phyloP scores from a whole-genome alignment of 2,329 filamentous ascomycete species.

The Hypoxylon sp. region DNA sequence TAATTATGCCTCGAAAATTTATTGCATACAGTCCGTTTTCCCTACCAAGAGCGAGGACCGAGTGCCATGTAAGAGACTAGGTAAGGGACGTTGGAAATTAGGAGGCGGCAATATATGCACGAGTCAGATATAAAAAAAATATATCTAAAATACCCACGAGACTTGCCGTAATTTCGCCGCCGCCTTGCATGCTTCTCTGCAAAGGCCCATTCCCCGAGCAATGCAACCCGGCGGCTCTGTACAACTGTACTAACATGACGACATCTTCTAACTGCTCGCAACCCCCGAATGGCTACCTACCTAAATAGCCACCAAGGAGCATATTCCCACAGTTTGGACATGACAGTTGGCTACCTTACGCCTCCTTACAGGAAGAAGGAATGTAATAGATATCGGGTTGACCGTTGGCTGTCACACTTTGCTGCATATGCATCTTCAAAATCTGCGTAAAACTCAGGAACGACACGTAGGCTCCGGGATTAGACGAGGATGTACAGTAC shows the following conservation, averaged over 20 bases:
- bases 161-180: slow-evolving; percentile 2
- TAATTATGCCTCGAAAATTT: background rate
- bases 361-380: background rate
- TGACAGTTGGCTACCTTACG: background rate
- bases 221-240: background rate
- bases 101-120: background rate
- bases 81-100: background rate
- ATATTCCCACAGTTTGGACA: background rate
- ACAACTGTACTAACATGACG: background rate
- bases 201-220: background rate
- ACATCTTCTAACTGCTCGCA: slow-evolving; percentile 1
- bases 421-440: background rate
- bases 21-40: background rate
- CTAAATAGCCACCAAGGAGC: background rate
- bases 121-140: background rate
- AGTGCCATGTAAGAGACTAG: slow-evolving; percentile 1
- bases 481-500: background rate
- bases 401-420: slow-evolving; percentile 3
- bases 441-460: background rate
- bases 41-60: background rate
- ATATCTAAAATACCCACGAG: background rate
- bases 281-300: background rate
- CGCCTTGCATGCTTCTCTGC: slow-evolving; percentile 4
- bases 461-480: slow-evolving; percentile 1
- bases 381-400: slow-evolving; percentile 1